These are phyloP conservation scores for Scedosporium aurantiacum DNA, from an alignment of 2,329 filamentous ascomycete genomes.

Conservation along the genomic window DNA sequence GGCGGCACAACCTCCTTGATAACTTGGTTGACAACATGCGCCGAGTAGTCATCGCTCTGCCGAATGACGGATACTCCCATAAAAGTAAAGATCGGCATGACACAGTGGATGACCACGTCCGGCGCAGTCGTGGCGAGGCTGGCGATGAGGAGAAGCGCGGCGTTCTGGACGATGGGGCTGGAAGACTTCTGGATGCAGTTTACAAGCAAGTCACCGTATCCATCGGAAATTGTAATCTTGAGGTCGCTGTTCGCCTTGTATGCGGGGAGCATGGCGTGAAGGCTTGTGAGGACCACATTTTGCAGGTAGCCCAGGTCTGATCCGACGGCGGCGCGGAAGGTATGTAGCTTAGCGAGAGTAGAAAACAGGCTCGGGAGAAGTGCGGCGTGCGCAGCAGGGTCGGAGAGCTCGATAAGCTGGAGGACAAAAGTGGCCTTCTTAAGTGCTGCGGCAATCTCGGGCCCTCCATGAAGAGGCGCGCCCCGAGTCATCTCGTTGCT, in stretches of 20 bases:
- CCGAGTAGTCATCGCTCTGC: slow-evolving; percentile 93
- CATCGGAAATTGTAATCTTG: slow-evolving; percentile 64
- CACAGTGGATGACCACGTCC: slow-evolving; percentile 84
- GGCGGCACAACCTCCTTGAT: slow-evolving; percentile 91
- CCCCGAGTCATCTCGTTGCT: slow-evolving; percentile 57
- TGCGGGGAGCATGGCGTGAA: slow-evolving; percentile 73
- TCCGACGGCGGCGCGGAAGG: slow-evolving; percentile 67
- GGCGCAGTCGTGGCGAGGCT: slow-evolving; percentile 78
- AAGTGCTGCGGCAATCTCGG: slow-evolving; percentile 56
- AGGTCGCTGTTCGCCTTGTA: slow-evolving; percentile 52
- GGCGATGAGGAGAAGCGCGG: slow-evolving; percentile 77
- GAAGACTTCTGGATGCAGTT: slow-evolving; percentile 88
- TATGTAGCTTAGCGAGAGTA: slow-evolving; percentile 75
- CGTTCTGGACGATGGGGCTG: slow-evolving; percentile 88
- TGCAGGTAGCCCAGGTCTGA: slow-evolving; percentile 88
- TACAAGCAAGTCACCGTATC: slow-evolving; percentile 82
- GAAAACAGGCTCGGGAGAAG: slow-evolving; percentile 73
- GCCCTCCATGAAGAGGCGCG: slow-evolving; percentile 48
- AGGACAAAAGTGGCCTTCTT: slow-evolving; percentile 76
- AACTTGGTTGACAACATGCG: slow-evolving; percentile 89
- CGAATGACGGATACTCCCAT: slow-evolving; percentile 87
- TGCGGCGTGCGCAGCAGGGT: slow-evolving; percentile 62
- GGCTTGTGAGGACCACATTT: slow-evolving; percentile 68
- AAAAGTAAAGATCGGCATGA: slow-evolving; percentile 99
- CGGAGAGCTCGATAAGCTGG: slow-evolving; percentile 75